Conservation (phyloP, 768 basidiomycete genomes). For the Tephrocybe sp. region DNA sequence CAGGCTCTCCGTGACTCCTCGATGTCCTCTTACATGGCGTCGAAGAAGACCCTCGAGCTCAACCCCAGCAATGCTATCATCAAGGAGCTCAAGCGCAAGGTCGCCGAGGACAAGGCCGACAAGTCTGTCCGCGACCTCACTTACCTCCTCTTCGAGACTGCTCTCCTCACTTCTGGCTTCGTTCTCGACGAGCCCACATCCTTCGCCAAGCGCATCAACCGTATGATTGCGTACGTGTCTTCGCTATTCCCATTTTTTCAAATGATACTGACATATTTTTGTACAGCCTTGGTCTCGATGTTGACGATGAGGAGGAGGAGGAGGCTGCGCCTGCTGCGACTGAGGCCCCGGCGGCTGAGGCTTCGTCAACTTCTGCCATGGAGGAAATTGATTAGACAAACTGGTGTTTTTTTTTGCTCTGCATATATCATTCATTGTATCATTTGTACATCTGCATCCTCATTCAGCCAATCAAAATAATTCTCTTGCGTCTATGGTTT, state of each 20-base stretch:
- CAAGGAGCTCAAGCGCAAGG: slow-evolving; percentile 94
- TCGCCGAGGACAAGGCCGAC: slow-evolving; percentile 96
- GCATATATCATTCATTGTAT: slow-evolving; percentile 29
- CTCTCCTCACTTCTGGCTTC: slow-evolving; percentile 93
- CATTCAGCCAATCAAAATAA: background rate
- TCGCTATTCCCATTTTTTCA: slow-evolving; percentile 1
- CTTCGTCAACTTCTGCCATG: slow-evolving; percentile 79
- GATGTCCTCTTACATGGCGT: slow-evolving; percentile 99
- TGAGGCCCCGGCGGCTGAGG: slow-evolving; percentile 53
- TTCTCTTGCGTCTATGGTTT: too few relatives aligned
- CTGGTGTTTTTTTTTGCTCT: slow-evolving; percentile 21
- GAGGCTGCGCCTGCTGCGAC: slow-evolving; percentile 38
- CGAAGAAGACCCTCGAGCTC: slow-evolving; percentile 96
- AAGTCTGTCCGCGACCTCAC: slow-evolving; percentile 98
- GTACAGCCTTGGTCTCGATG: slow-evolving; percentile 74
- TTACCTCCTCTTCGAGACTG: slow-evolving; percentile 94
- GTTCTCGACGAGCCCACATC: slow-evolving; percentile 92
- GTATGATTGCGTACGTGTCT: slow-evolving; percentile 82
- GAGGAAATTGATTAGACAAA: slow-evolving; percentile 86
- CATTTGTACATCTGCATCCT: slow-evolving; percentile 7
- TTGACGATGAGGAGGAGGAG: slow-evolving; percentile 64
- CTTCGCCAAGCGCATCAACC: slow-evolving; percentile 94
- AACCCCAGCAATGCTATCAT: slow-evolving; percentile 91
- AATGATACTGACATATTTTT: slow-evolving; percentile 8
- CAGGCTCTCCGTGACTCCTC: slow-evolving; percentile 95